These are phyloP conservation scores for Inonotus obliquus DNA, from an alignment of 1,284 basidiomycete genomes.

Conservation along the genomic window DNA sequence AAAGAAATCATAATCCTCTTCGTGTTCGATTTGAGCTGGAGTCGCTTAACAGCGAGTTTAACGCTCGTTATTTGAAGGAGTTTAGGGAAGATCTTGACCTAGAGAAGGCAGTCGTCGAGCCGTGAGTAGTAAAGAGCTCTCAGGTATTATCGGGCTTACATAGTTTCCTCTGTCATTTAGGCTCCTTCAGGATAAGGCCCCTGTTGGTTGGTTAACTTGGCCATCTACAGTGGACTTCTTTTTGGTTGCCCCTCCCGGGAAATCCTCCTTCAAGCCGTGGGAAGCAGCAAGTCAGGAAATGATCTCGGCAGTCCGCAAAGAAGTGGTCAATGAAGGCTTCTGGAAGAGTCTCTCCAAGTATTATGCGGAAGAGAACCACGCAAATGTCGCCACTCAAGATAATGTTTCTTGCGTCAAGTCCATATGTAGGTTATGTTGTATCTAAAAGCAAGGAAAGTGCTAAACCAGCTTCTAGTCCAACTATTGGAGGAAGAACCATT, in stretches of 20 bases:
- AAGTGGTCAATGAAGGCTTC: conserved; percentile 40
- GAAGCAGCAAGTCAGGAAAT: conserved; percentile 43
- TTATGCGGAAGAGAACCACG: conserved; percentile 65
- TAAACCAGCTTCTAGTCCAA: conserved; percentile 45
- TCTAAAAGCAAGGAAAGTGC: neutral
- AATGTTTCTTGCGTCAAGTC: conserved; percentile 71
- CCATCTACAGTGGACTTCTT: conserved; percentile 40
- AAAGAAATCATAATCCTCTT: conserved; percentile 54
- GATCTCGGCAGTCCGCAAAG: conserved; percentile 43
- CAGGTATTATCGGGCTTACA: neutral
- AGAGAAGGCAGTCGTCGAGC: conserved; percentile 30
- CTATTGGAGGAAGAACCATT: conserved; percentile 63
- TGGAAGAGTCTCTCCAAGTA: conserved; percentile 59
- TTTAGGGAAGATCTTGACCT: conserved; percentile 43
- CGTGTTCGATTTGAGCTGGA: conserved; percentile 47
- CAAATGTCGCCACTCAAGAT: conserved; percentile 55
- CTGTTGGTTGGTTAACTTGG: conserved; percentile 62
- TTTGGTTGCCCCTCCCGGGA: conserved; percentile 39
- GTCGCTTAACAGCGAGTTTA: conserved; percentile 49
- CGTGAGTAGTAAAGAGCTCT: conserved; percentile 35
- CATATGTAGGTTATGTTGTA: conserved; percentile 46
- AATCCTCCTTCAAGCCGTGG: conserved; percentile 55
- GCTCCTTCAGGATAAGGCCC: conserved; percentile 48
- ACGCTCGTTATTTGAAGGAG: conserved; percentile 47
- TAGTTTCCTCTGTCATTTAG: conserved; percentile 6